A percentile compares a stretch with the other conserved stretches of the same genome.
These are phyloP conservation scores for Rhypophila decipiens DNA, from an alignment of 495 filamentous ascomycete genomes.

Conservation along the genomic window DNA sequence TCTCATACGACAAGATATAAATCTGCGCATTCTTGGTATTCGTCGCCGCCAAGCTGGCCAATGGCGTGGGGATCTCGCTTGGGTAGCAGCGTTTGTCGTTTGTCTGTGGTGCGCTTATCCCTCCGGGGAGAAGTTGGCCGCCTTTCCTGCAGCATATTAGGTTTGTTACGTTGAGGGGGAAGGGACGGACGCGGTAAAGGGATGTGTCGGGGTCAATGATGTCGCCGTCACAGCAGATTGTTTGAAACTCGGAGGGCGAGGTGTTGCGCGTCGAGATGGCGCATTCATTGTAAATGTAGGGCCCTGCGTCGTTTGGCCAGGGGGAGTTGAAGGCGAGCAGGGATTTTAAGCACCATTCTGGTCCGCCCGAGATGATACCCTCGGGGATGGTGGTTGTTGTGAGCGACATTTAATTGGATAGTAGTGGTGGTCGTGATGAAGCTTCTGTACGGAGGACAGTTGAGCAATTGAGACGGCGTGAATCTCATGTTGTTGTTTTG, in stretches of 20 bases:
- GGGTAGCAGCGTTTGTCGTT: background rate
- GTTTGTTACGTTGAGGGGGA: background rate
- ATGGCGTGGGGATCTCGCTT: background rate
- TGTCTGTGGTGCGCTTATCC: background rate
- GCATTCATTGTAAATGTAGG: background rate
- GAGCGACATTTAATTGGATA: too few relatives aligned
- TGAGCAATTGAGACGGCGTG: too few relatives aligned
- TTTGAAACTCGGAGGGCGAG: background rate
- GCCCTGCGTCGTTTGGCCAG: background rate
- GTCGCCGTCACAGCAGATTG: background rate
- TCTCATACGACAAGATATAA: conserved; percentile 4
- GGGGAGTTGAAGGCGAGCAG: background rate
- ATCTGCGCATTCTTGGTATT: conserved; percentile 1
- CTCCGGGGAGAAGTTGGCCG: background rate
- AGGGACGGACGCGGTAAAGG: background rate
- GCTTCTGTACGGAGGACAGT: too few relatives aligned
- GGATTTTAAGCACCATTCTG: background rate
- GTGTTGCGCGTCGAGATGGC: background rate
- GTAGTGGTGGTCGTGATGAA: too few relatives aligned
- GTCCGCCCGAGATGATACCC: background rate
- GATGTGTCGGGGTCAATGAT: background rate
- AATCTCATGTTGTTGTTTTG: too few relatives aligned
- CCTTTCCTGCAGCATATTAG: background rate
- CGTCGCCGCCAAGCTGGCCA: background rate
- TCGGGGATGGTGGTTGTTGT: background rate